These are phyloP conservation scores for Primulina eburnea DNA, from an alignment of 257 asterid genomes.

Conservation along the genomic window DNA sequence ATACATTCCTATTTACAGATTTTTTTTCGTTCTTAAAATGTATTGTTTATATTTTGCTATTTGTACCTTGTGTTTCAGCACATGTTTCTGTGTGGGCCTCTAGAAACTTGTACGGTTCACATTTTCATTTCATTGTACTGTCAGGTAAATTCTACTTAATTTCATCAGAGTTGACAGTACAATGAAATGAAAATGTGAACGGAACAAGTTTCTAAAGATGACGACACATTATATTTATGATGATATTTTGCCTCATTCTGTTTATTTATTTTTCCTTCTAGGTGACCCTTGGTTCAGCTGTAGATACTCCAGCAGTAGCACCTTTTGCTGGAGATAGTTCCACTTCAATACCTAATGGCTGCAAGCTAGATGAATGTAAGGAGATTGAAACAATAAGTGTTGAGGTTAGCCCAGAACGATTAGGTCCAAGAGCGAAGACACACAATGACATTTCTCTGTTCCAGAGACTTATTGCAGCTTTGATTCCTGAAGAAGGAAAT, in stretches of 20 bases:
- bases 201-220: neutral
- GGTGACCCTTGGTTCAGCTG: neutral
- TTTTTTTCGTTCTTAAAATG: neutral
- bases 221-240: neutral
- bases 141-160: neutral
- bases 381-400: constrained; percentile 46
- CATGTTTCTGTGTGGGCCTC: neutral
- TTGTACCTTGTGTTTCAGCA: neutral
- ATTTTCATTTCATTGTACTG: neutral
- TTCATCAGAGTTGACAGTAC: neutral
- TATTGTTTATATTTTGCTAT: neutral
- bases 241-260: too few species aligned
- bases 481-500: constrained; percentile 73
- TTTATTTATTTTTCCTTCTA: neutral
- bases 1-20: neutral
- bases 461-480: constrained; percentile 81
- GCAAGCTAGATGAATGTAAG: constrained; percentile 45
- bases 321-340: constrained; percentile 51
- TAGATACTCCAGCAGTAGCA: constrained; percentile 36
- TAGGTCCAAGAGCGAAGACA: constrained; percentile 42
- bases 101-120: neutral
- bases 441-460: constrained; percentile 52
- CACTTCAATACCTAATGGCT: constrained; percentile 38
- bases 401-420: constrained; percentile 48
- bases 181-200: neutral